Base-by-base conservation (phyloP, 2,329 filamentous ascomycete species). In the Kalmusia sp. region DNA sequence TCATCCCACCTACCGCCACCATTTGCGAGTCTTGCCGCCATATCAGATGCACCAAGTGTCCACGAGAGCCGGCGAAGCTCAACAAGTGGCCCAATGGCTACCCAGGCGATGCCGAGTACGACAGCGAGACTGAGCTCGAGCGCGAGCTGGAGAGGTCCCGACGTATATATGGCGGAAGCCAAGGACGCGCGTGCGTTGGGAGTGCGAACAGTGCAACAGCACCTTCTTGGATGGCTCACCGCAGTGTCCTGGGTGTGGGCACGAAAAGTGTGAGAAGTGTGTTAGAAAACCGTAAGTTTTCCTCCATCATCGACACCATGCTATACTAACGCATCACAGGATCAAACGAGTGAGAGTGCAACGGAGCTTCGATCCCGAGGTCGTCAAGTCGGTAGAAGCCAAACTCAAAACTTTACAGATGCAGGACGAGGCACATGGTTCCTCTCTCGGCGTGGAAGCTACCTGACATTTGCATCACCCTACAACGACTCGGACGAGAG, bases 1-100 rank as follows among this genome's bases (percentile, higher is more conserved):
- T 92, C 68, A 55, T 71, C 8, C 72, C 72, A 4, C 54, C 73
- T 11, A 69, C 68, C 2, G 72, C 76, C 1, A 91, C 87, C 55
- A 77, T 84, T 69, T 96, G 92, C 71, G 74, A 79, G 6, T 80
- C 79, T 33, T 96, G 92, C 73, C 77, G 80, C 24, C 92, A 96
- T 72, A 72, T 82, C 46, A 87, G 91, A 49, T 96, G 92, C 78
- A 90, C 86, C 33, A 88, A 88, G 68, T 96, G 92, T 72, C 91
- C 90, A 24, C 82, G 91, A 63, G 87, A 92, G 66, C 91, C 91
- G 82, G 79, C 86, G 55, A 90, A 89, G 76, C 85, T 83, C 65
- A 80, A 84, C 65, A 89, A 88, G 66, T 90, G 88, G 70, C 87
- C 87, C 0, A 82, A 85, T 57, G 87, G 87, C 37, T 90, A 90